Evolutionary conservation across 768 basidiomycete species (phyloP).

Genomic region (Psilocybe azurescens): DNA sequence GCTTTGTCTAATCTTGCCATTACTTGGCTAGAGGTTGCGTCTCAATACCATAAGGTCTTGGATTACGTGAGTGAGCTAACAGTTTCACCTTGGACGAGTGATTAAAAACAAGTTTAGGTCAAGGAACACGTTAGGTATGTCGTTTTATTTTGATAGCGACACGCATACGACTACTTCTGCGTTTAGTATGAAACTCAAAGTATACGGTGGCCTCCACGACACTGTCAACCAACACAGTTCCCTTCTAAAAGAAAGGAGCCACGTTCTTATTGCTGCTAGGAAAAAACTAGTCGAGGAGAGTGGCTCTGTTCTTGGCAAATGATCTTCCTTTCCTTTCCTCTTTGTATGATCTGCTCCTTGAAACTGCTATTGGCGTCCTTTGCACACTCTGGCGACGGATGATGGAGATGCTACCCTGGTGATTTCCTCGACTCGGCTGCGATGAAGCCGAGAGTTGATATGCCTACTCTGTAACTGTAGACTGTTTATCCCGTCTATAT

Average conservation of each 20-base stretch:
- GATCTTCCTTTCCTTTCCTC: not conserved
- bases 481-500: too few species aligned
- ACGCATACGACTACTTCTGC: not conserved
- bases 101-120: slow-evolving; percentile 31
- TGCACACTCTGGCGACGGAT: too few species aligned
- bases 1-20: too few species aligned
- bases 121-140: slow-evolving; percentile 52
- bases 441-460: too few species aligned
- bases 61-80: slow-evolving; percentile 47
- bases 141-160: not conserved
- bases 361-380: not conserved
- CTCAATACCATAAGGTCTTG: slow-evolving; percentile 47
- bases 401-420: too few species aligned
- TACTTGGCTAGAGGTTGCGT: slow-evolving; percentile 43
- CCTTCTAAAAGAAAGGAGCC: slow-evolving; percentile 45
- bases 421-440: too few species aligned
- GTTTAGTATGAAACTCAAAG: slow-evolving; percentile 47
- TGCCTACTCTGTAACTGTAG: too few species aligned
- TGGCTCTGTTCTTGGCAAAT: slow-evolving; percentile 17
- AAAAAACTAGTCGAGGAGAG: slow-evolving; percentile 46
- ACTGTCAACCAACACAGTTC: slow-evolving; percentile 45
- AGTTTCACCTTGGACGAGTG: not conserved
- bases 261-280: slow-evolving; percentile 40
- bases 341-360: not conserved
- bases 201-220: slow-evolving; percentile 49